Percentiles rank a stretch among this genome's conserved stretches.
phyloP scores from a whole-genome alignment of 139 green algal genomes.

The Coelastrella sp. region DNA sequence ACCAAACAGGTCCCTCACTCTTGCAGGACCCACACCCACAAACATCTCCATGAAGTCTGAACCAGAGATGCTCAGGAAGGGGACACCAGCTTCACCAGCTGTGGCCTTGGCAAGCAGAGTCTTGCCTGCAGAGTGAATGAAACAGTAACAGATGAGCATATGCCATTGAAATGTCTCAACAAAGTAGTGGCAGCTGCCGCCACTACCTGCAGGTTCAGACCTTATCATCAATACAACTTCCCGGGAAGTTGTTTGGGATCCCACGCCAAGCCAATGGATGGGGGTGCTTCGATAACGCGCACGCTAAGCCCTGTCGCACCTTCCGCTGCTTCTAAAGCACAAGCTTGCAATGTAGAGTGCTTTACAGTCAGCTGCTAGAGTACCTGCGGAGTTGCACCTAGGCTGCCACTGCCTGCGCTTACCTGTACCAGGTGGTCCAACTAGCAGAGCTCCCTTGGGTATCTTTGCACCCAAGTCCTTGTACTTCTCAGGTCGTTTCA shows the following conservation, averaged over 20 bases:
- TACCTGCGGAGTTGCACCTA: too few species aligned
- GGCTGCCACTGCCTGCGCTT: background rate
- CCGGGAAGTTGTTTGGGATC: too few species aligned
- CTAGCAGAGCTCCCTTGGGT: constrained; percentile 92
- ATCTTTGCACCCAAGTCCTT: constrained; percentile 91
- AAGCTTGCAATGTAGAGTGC: too few species aligned
- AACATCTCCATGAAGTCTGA: constrained; percentile 89
- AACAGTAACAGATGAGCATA: background rate
- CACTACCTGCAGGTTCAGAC: background rate
- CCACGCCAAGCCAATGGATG: too few species aligned
- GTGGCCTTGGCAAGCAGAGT: constrained; percentile 97
- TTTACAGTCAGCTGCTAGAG: too few species aligned
- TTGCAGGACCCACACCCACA: constrained; percentile 90
- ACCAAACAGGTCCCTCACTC: constrained; percentile 96
- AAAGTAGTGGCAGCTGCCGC: background rate
- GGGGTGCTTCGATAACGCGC: too few species aligned
- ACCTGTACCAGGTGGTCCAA: constrained; percentile 79
- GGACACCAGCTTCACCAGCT: constrained; percentile 94
- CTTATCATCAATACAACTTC: too few species aligned
- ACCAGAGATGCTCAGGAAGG: constrained; percentile 85
- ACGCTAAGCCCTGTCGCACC: too few species aligned
- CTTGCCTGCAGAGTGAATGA: constrained; percentile 72
- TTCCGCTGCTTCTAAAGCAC: too few species aligned
- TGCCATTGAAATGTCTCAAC: too few species aligned
- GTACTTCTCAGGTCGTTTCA: constrained; percentile 86